Conservation (phyloP, 345 rosid genomes). For the Aurinia saxatilis region DNA sequence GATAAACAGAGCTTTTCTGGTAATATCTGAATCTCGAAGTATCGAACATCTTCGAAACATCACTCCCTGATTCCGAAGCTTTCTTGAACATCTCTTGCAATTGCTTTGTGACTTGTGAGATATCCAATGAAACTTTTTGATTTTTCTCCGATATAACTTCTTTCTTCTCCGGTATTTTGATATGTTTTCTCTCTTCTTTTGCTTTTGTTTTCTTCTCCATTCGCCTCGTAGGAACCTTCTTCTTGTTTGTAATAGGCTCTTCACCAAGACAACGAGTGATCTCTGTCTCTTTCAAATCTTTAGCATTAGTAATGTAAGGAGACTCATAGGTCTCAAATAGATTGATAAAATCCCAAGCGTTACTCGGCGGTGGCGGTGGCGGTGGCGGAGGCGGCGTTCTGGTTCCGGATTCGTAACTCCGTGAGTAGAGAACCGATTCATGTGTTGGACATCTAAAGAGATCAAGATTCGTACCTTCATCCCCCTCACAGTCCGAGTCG, state of each 20-base stretch:
- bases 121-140: neutral
- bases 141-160: neutral
- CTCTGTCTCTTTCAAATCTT: conserved; percentile 12
- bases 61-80: conserved; percentile 28
- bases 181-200: neutral
- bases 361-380: conserved; percentile 38
- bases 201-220: neutral
- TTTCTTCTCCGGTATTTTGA: conserved; percentile 12
- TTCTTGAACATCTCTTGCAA: conserved; percentile 18
- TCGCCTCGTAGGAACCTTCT: neutral
- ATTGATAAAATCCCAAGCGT: conserved; percentile 59
- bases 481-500: conserved; percentile 49
- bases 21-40: conserved; percentile 21
- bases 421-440: conserved; percentile 13
- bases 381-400: conserved; percentile 38
- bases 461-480: conserved; percentile 8
- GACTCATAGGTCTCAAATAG: conserved; percentile 33
- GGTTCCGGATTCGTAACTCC: conserved; percentile 3
- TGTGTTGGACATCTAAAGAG: neutral
- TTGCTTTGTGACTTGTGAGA: conserved; percentile 2
- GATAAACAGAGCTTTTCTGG: conserved; percentile 17
- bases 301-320: conserved; percentile 3
- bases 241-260: neutral
- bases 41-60: conserved; percentile 28
- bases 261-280: neutral